phyloP scores from a whole-genome alignment of 768 basidiomycete genomes.

The Polyporus arcularius region DNA sequence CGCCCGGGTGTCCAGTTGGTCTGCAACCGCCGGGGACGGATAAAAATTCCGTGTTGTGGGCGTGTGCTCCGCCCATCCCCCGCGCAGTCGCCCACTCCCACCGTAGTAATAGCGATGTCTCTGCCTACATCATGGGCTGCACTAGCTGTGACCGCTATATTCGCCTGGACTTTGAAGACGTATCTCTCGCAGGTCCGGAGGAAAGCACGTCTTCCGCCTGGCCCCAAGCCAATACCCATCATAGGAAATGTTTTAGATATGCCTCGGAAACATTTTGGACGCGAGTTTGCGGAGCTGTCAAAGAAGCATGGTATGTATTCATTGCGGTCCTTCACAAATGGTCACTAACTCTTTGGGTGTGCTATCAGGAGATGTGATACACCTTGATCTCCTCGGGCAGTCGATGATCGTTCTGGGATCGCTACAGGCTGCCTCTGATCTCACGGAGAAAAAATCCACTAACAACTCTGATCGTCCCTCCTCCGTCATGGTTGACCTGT shows the following conservation, averaged over 20 bases:
- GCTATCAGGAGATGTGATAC: slow-evolving; percentile 21
- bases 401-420: slow-evolving; percentile 24
- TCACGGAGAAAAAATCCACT: slow-evolving; percentile 25
- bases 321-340: too few species aligned
- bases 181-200: too few species aligned
- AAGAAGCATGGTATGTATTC: slow-evolving; percentile 7
- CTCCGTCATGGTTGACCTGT: slow-evolving; percentile 26
- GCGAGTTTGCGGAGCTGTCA: background rate
- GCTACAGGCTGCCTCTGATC: slow-evolving; percentile 15
- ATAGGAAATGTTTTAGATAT: slow-evolving; percentile 29
- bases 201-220: slow-evolving; percentile 22
- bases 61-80: slow-evolving; percentile 41
- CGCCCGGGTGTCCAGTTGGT: too few species aligned
- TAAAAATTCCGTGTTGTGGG: too few species aligned
- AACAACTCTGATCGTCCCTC: slow-evolving; percentile 24
- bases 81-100: too few species aligned
- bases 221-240: slow-evolving; percentile 25
- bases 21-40: too few species aligned
- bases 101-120: too few species aligned
- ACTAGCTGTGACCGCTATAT: too few species aligned
- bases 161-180: too few species aligned
- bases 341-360: background rate
- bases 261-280: slow-evolving; percentile 19
- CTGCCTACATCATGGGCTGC: too few species aligned
- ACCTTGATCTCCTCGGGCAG: slow-evolving; percentile 21